Percentiles rank a stretch among this genome's conserved stretches.
Conservation (phyloP, 2,329 filamentous ascomycete genomes). For the Massarina eburnea region DNA sequence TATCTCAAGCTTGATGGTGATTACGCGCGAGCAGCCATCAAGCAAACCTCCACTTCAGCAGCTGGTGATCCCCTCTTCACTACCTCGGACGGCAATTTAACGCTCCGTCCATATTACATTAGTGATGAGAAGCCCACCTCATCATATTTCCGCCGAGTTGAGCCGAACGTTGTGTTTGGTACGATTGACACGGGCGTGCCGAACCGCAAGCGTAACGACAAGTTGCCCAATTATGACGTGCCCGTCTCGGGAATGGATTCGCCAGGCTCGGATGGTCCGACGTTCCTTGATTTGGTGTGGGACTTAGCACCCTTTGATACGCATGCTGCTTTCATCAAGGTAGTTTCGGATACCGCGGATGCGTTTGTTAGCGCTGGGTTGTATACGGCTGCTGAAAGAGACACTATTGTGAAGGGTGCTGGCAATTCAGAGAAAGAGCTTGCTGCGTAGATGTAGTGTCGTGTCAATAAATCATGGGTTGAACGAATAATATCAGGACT, state of each 20-base stretch:
- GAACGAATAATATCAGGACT: too few relatives aligned
- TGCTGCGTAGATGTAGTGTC: not conserved
- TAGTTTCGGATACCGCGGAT: slow-evolving; percentile 3
- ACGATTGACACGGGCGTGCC: slow-evolving; percentile 8
- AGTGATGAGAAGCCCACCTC: slow-evolving; percentile 7
- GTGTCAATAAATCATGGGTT: too few relatives aligned
- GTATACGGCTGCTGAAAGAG: slow-evolving; percentile 3
- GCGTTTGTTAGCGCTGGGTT: slow-evolving; percentile 9
- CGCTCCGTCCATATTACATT: slow-evolving; percentile 12
- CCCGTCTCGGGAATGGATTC: slow-evolving; percentile 11
- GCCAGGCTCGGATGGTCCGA: slow-evolving; percentile 12
- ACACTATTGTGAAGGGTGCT: slow-evolving; percentile 7
- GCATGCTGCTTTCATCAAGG: slow-evolving; percentile 10
- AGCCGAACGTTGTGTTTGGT: slow-evolving; percentile 14
- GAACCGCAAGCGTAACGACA: slow-evolving; percentile 17
- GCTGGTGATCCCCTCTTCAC: slow-evolving; percentile 12
- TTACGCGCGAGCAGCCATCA: slow-evolving; percentile 10
- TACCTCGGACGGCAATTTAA: slow-evolving; percentile 1
- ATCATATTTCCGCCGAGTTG: slow-evolving; percentile 14
- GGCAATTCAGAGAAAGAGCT: slow-evolving; percentile 4
- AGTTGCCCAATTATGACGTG: slow-evolving; percentile 14
- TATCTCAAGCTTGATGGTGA: slow-evolving; percentile 15
- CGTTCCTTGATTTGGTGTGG: slow-evolving; percentile 16
- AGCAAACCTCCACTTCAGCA: slow-evolving; percentile 1
- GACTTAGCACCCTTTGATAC: slow-evolving; percentile 14